These are phyloP conservation scores for Coniella lustricola DNA, from an alignment of 2,329 filamentous ascomycete species.

Conservation along the genomic window DNA sequence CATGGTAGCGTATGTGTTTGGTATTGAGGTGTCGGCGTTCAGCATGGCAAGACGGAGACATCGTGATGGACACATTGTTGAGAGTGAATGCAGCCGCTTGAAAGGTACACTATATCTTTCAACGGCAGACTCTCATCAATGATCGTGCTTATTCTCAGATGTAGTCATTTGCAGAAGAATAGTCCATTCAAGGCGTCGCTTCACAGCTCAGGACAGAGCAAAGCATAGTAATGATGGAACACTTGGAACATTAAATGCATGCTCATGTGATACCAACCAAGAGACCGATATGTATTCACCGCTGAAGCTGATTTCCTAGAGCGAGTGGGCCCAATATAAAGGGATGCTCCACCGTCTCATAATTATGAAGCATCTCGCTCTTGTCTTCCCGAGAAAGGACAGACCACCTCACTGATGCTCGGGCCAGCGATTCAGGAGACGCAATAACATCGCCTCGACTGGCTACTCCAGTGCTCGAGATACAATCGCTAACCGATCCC, in stretches of 20 bases:
- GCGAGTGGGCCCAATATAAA: conserved; percentile 4
- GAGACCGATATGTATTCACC: conserved; percentile 4
- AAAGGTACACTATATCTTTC: too few species aligned
- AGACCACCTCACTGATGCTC: not conserved
- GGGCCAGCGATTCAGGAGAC: not conserved
- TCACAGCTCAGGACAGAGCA: too few species aligned
- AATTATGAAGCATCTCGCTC: not conserved
- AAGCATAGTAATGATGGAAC: too few species aligned
- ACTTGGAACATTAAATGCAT: not conserved
- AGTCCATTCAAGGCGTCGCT: too few species aligned
- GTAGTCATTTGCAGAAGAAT: too few species aligned
- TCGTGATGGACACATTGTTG: not conserved
- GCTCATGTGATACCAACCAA: not conserved
- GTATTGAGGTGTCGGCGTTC: conserved; percentile 11
- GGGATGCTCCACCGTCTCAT: conserved; percentile 8
- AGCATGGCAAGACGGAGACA: conserved; percentile 10
- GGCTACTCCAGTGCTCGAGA: too few species aligned
- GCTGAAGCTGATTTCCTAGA: not conserved
- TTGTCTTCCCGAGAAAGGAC: not conserved
- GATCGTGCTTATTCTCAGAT: too few species aligned
- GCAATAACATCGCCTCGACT: too few species aligned
- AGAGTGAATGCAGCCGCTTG: not conserved
- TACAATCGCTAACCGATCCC: too few species aligned
- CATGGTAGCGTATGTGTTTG: conserved; percentile 7
- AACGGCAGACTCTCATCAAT: too few species aligned